A percentile compares a stretch with the other conserved stretches of the same genome.
These are phyloP conservation scores for Trichomonas gallinae DNA, from an alignment of 208 protist species.

Conservation along the genomic window DNA sequence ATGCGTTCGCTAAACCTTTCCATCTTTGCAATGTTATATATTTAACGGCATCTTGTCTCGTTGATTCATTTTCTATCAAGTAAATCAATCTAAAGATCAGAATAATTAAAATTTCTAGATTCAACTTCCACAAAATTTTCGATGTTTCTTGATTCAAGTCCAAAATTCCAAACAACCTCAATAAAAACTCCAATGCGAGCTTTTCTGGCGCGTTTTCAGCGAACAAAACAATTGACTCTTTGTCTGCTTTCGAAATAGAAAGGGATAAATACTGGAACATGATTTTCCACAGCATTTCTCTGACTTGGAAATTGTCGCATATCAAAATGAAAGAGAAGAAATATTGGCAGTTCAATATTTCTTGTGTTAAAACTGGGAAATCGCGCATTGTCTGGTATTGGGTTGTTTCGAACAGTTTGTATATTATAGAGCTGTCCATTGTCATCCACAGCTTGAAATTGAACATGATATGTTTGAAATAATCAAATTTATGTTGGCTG, in stretches of 20 bases:
- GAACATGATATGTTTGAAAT: not conserved
- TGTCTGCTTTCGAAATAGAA: not conserved
- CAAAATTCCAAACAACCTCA: not conserved
- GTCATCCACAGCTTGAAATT: not conserved
- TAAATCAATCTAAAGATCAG: not conserved
- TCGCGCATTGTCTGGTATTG: not conserved
- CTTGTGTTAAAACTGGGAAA: not conserved
- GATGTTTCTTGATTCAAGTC: not conserved
- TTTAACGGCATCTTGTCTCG: not conserved
- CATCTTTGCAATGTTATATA: not conserved
- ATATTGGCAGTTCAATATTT: not conserved
- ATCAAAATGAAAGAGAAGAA: not conserved
- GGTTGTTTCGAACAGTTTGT: not conserved
- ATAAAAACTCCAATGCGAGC: not conserved
- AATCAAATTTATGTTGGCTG: not conserved
- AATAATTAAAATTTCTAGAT: not conserved
- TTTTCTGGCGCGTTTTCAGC: not conserved
- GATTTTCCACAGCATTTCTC: not conserved
- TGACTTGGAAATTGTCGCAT: not conserved
- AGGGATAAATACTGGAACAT: not conserved
- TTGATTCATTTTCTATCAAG: not conserved
- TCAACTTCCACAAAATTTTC: not conserved
- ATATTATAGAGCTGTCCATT: not conserved
- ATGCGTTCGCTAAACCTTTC: not conserved
- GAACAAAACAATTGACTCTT: not conserved